Evolutionary conservation across 257 asterid genomes (phyloP).

Genomic region (Nicotiana tabacum): DNA sequence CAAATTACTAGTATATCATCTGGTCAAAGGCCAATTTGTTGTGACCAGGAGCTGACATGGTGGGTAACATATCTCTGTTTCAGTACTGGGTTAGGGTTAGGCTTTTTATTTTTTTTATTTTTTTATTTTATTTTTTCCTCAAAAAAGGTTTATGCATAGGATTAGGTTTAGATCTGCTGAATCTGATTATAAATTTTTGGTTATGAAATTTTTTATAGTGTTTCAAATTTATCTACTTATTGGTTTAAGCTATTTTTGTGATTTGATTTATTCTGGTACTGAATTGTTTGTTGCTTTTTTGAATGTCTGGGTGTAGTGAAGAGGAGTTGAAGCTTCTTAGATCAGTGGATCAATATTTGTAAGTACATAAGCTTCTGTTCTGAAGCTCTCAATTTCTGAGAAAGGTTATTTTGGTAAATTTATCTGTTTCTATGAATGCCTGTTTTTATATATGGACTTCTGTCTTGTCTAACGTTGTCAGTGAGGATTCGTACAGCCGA

Average conservation of each 20-base stretch:
- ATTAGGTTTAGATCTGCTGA: background rate
- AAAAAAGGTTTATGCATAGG: background rate
- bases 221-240: background rate
- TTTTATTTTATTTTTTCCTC: background rate
- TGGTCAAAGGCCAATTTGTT: background rate
- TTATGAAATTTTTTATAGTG: background rate
- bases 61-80: background rate
- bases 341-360: constrained; percentile 32
- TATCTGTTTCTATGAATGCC: background rate
- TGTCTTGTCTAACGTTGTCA: no score
- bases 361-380: constrained; percentile 20
- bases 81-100: background rate
- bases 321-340: constrained; percentile 20
- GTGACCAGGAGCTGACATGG: constrained; percentile 1
- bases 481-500: no score
- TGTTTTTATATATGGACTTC: background rate
- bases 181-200: background rate
- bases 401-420: background rate
- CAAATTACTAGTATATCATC: background rate
- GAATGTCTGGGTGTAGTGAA: constrained; percentile 21
- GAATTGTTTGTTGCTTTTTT: background rate
- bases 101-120: background rate
- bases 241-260: background rate
- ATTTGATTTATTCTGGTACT: background rate
- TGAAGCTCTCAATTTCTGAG: background rate